A percentile compares a stretch with the other conserved stretches of the same genome.
Evolutionary conservation across 768 basidiomycete genomes (phyloP).

Genomic region (Tulasnella sp.): DNA sequence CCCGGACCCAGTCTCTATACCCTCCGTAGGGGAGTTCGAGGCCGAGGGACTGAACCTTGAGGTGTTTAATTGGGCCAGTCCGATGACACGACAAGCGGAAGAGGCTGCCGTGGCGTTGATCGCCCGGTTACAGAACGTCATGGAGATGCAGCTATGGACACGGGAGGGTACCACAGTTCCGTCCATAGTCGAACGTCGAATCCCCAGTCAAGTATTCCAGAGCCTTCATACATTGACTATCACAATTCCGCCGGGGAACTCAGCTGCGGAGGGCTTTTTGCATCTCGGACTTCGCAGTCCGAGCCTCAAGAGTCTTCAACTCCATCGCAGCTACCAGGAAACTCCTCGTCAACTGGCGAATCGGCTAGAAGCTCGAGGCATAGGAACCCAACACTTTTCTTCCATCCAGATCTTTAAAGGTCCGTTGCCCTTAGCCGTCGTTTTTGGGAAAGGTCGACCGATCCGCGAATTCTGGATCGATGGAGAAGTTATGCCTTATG

Average conservation of each 20-base stretch:
- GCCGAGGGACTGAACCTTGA: not conserved
- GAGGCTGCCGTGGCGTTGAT: not conserved
- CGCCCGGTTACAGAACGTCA: not conserved
- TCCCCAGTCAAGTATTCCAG: not conserved
- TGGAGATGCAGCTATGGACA: not conserved
- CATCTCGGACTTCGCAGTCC: not conserved
- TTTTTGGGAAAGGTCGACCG: not conserved
- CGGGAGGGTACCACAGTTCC: not conserved
- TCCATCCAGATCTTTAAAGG: not conserved
- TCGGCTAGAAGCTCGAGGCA: not conserved
- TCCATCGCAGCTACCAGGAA: not conserved
- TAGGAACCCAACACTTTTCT: not conserved
- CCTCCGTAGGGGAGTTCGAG: not conserved
- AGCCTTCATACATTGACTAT: not conserved
- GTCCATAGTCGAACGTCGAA: not conserved
- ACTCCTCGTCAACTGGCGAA: not conserved
- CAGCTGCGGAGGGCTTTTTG: not conserved
- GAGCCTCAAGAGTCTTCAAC: not conserved
- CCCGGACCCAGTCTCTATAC: not conserved
- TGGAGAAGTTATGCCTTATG: too few species aligned
- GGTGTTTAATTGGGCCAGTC: not conserved
- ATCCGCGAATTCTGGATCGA: not conserved
- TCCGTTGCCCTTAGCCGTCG: not conserved
- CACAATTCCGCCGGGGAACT: not conserved
- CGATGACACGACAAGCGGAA: not conserved